Conservation (phyloP, 1,284 basidiomycete species). For the Pseudozyma hubeiensis region DNA sequence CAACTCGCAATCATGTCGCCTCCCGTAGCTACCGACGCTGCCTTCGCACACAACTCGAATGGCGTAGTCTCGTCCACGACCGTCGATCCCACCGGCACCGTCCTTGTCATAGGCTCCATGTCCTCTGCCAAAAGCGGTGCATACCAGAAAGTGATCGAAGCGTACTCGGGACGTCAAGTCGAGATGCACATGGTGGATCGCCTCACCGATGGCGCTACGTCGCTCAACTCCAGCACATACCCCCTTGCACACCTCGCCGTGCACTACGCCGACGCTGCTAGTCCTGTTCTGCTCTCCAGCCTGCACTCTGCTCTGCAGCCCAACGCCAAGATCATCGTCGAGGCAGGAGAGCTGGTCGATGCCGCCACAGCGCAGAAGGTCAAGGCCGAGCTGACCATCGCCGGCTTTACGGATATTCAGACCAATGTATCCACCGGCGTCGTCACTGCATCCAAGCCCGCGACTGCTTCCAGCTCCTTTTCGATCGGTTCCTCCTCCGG, state of each 20-base stretch:
- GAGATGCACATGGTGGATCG: conserved; percentile 68
- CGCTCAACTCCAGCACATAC: conserved; percentile 44
- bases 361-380: conserved; percentile 30
- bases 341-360: conserved; percentile 44
- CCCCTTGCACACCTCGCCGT: conserved; percentile 51
- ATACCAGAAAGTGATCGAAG: conserved; percentile 61
- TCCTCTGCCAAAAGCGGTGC: conserved; percentile 55
- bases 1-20: conserved; percentile 29
- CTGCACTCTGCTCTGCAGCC: conserved; percentile 46
- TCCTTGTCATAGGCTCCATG: conserved; percentile 64
- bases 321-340: conserved; percentile 42
- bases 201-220: conserved; percentile 59
- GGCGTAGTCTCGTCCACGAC: conserved; percentile 41
- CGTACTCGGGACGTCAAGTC: conserved; percentile 46
- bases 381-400: conserved; percentile 53
- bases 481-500: conserved; percentile 38
- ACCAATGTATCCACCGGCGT: conserved; percentile 17
- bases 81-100: conserved; percentile 43
- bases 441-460: conserved; percentile 24
- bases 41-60: conserved; percentile 41
- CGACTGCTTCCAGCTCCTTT: conserved; percentile 18
- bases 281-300: conserved; percentile 45
- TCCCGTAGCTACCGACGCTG: conserved; percentile 40
- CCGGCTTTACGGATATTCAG: conserved; percentile 53
- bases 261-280: conserved; percentile 44